phyloP scores from a whole-genome alignment of 1,284 basidiomycete genomes.

The Rhizoctonia solani region DNA sequence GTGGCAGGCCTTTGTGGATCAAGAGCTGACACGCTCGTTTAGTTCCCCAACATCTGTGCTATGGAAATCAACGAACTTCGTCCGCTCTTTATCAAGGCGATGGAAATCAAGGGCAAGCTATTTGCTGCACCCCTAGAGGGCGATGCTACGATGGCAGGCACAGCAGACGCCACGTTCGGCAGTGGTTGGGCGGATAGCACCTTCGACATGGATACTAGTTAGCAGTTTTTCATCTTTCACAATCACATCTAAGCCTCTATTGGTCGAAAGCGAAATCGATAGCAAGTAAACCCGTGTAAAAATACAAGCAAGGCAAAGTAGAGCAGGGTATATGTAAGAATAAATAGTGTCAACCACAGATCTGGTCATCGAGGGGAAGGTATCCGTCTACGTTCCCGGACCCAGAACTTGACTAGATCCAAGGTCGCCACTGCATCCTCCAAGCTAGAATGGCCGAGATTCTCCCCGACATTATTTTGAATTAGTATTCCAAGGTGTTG shows the following conservation, averaged over 20 bases:
- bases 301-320: constrained; percentile 10
- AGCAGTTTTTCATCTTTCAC: neutral
- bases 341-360: neutral
- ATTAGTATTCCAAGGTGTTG: constrained; percentile 78
- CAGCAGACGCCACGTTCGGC: constrained; percentile 14
- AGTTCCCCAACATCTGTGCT: constrained; percentile 85
- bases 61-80: constrained; percentile 93
- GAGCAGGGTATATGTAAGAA: neutral
- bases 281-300: neutral
- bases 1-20: neutral
- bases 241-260: neutral
- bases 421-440: constrained; percentile 85
- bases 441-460: constrained; percentile 78
- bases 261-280: neutral
- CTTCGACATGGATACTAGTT: constrained; percentile 23
- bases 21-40: neutral
- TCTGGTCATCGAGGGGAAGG: neutral
- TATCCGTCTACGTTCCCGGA: constrained; percentile 41
- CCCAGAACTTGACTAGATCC: constrained; percentile 66
- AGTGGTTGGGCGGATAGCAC: constrained; percentile 7
- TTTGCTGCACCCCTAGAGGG: constrained; percentile 17
- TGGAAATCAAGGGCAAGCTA: constrained; percentile 60
- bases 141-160: constrained; percentile 18
- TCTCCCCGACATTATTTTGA: constrained; percentile 61
- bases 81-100: constrained; percentile 84